Evolutionary conservation across 129 eudicot species (phyloP).

Genomic region (Flaveria brownii): DNA sequence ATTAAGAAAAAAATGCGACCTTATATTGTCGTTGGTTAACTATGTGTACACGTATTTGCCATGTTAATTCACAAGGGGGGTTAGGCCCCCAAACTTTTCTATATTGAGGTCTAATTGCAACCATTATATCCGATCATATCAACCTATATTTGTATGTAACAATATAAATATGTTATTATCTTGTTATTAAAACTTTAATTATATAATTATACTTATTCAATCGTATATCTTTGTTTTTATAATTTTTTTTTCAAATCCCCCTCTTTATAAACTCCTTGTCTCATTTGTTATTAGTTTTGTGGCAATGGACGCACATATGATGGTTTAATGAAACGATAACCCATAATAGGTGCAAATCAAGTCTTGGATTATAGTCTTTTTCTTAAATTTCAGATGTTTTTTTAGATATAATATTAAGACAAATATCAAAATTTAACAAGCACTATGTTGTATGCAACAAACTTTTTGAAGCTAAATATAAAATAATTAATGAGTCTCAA

Average conservation of each 20-base stretch:
- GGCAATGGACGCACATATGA: too few relatives aligned
- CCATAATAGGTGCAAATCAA: background rate
- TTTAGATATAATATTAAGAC: too few relatives aligned
- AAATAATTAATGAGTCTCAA: background rate
- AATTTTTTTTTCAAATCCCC: too few relatives aligned
- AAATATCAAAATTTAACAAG: too few relatives aligned
- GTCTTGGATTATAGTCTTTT: background rate
- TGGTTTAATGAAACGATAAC: background rate
- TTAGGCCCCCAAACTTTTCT: conserved; percentile 35
- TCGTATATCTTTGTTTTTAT: background rate
- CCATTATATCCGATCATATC: conserved; percentile 23
- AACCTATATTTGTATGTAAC: background rate
- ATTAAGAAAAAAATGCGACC: conserved; percentile 11
- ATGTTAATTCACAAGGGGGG: conserved; percentile 21
- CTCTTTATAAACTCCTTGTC: too few relatives aligned
- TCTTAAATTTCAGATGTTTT: too few relatives aligned
- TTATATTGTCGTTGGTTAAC: conserved; percentile 25
- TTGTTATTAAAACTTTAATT: background rate
- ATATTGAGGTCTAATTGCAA: conserved; percentile 15
- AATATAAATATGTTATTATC: background rate
- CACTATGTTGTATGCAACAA: too few relatives aligned
- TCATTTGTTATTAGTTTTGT: too few relatives aligned
- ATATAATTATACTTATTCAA: background rate
- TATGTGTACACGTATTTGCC: conserved; percentile 29
- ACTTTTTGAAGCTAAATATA: too few relatives aligned